phyloP scores from a whole-genome alignment of 306 rosid species.

The barrel medic (Medicago truncatula) region MtrunA17r5.0-ANR NC_053046.1:44757501-44758000 shows the following conservation, averaged over 20 bases:
- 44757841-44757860: constrained; percentile 97
- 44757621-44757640: constrained; percentile 19
- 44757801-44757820: constrained; percentile 43
- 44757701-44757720: constrained; percentile 24
- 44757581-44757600: constrained; percentile 28
- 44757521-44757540: constrained; percentile 31
- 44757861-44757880: constrained; percentile 98
- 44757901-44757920: constrained; percentile 96
- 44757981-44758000: constrained; percentile 98
- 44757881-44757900: constrained; percentile 98
- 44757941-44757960: constrained; percentile 99
- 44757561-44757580: constrained; percentile 1
- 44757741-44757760: constrained; percentile 30
- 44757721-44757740: constrained; percentile 24
- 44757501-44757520: constrained; percentile 4
- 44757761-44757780: constrained; percentile 25
- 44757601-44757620: constrained; percentile 32
- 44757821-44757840: constrained; percentile 93
- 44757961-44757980: constrained; percentile 98
- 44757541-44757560: constrained; percentile 25
- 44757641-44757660: constrained; percentile 27
- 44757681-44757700: constrained; percentile 38
- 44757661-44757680: constrained; percentile 32
- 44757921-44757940: constrained; percentile 93
- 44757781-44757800: constrained; percentile 25